These are phyloP conservation scores for Ulvella scutata DNA, from an alignment of 139 green algal species.

Conservation along the genomic window DNA sequence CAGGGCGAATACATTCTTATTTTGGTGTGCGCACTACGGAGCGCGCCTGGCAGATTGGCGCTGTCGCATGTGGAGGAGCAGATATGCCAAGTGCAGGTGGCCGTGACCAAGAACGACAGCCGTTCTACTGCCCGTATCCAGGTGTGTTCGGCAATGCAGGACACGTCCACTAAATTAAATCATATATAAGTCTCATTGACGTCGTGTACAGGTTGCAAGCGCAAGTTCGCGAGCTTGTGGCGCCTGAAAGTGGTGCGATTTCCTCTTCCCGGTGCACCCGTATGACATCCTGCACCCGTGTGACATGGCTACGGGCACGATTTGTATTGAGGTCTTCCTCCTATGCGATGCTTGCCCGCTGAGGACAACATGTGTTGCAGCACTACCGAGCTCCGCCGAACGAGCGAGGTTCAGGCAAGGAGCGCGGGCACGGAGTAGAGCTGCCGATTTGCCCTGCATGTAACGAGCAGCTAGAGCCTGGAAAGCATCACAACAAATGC, in stretches of 20 bases:
- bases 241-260: not conserved
- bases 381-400: not conserved
- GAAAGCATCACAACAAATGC: constrained; percentile 1
- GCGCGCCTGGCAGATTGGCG: too few species aligned
- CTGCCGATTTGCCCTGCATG: constrained; percentile 1
- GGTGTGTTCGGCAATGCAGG: not conserved
- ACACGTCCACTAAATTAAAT: not conserved
- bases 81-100: too few species aligned
- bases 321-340: too few species aligned
- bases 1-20: too few species aligned
- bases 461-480: not conserved
- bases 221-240: not conserved
- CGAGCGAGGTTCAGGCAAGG: constrained; percentile 3
- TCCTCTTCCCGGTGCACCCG: too few species aligned
- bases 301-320: too few species aligned
- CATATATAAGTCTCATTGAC: not conserved
- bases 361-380: too few species aligned
- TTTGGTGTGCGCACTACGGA: too few species aligned
- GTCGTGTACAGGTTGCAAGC: not conserved
- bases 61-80: too few species aligned
- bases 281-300: too few species aligned
- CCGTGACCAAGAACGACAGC: not conserved
- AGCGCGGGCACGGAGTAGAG: constrained; percentile 1
- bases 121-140: not conserved
- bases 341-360: too few species aligned